Conservation (phyloP, 1,284 basidiomycete species). For the Blastosporella zonata region DNA sequence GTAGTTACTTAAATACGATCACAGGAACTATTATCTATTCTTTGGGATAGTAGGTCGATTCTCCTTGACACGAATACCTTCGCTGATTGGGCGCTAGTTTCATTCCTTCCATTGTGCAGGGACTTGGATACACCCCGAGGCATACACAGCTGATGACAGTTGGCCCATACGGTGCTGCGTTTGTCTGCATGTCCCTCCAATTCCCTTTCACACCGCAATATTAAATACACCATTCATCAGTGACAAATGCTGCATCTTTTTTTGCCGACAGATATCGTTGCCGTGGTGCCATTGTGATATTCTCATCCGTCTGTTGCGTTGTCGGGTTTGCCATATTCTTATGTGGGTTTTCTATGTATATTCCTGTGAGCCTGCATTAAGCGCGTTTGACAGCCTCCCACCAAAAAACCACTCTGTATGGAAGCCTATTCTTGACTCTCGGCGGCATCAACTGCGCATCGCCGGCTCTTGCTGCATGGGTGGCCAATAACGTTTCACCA, state of each 20-base stretch:
- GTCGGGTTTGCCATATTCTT: conserved; percentile 51
- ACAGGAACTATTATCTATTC: conserved; percentile 20
- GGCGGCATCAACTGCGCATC: conserved; percentile 14
- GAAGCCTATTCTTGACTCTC: conserved; percentile 15
- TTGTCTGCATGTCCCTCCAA: conserved; percentile 21
- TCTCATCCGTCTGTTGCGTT: conserved; percentile 32
- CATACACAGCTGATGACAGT: conserved; percentile 38
- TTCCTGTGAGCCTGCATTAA: neutral
- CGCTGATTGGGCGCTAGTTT: conserved; percentile 28
- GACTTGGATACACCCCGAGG: conserved; percentile 32
- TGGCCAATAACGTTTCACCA: conserved; percentile 16
- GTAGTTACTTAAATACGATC: neutral
- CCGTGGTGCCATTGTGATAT: conserved; percentile 9
- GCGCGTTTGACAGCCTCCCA: conserved; percentile 3
- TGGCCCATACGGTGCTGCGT: conserved; percentile 26
- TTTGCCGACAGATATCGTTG: conserved; percentile 12
- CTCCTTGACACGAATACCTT: neutral
- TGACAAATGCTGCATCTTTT: conserved; percentile 38
- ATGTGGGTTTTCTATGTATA: conserved; percentile 25
- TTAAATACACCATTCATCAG: conserved; percentile 20
- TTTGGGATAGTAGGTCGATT: conserved; percentile 15
- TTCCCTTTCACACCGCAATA: neutral
- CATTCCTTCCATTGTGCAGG: conserved; percentile 36
- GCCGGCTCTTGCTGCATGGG: conserved; percentile 15
- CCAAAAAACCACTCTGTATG: conserved; percentile 10